Base-by-base conservation (phyloP, 2,329 filamentous ascomycete genomes). In the Fusarium poae region DNA sequence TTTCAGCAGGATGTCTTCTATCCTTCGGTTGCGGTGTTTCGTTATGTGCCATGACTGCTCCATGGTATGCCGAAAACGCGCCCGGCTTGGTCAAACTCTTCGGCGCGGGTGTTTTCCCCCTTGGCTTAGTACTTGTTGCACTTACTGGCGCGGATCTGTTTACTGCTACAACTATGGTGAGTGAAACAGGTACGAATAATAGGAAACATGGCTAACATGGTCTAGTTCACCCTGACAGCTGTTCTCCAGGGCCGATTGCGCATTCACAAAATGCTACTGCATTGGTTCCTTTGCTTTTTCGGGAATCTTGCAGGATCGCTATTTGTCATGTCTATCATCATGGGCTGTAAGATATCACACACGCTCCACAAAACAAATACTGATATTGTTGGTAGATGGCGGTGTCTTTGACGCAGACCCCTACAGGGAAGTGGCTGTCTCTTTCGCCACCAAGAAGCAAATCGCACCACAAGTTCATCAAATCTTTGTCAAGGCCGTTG, bases 401-500 rank as follows among this genome's bases (percentile, higher is more conserved):
- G 34, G 78, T 78, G 25, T 86, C 83, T 75, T 79, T 78, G 29
- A 73, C 25, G 70, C 79, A 5, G 78, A 80, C 5, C 79, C 82
- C 0, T 87, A 83, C 71, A 78, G 76, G 50, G 76, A 78, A 0
- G 77, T 83, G 51, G 82, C 81, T 3, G 78, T 84, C 23, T 74
- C 77, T 2, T 84, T 84, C 51, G 82, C 82, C 0, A 83, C 79
- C 12, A 78, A 79, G 20, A 88, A 88, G 66, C 82, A 82, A 63
- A 74, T 86, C 12, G 78, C 75, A 0, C 85, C 85, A 0, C 68
- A 78, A 4, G 85, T 84, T 77, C 82, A 85, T 50, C 80, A 83
- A 57, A 84, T 88, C 51, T 86, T 88, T 70, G 75, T 88, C 1
- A 80, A 83, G 42, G 86, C 77, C 2, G 86, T 88, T 44, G 83